These are phyloP conservation scores for Senna siamea DNA, from an alignment of 306 rosid genomes.

Conservation along the genomic window DNA sequence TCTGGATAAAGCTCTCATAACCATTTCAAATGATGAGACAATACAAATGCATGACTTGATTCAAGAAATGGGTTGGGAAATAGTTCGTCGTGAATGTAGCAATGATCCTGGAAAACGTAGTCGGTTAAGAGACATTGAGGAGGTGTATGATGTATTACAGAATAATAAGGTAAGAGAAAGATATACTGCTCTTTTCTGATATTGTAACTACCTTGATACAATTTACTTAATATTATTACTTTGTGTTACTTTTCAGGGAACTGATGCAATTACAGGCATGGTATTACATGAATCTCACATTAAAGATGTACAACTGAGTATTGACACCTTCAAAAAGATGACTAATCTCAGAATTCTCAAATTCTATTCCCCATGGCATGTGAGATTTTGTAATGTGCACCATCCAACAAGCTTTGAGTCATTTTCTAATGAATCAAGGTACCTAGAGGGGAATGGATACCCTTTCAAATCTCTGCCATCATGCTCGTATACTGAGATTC, in stretches of 20 bases:
- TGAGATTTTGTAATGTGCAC: background rate
- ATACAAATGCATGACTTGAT: conserved; percentile 11
- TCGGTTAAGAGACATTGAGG: background rate
- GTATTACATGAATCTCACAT: background rate
- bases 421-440: background rate
- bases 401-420: conserved; percentile 16
- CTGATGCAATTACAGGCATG: conserved; percentile 4
- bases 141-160: background rate
- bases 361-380: background rate
- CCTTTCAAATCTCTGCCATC: background rate
- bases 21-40: background rate
- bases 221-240: background rate
- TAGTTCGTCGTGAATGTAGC: conserved; percentile 23
- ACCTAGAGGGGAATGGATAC: background rate
- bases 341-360: conserved; percentile 25
- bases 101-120: background rate
- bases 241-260: conserved; percentile 4
- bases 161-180: conserved; percentile 18
- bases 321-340: conserved; percentile 32
- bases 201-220: background rate
- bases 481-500: background rate
- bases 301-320: background rate
- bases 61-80: conserved; percentile 34
- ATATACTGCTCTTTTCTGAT: background rate
- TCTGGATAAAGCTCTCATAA: conserved; percentile 32